Base-by-base conservation (phyloP, 2,329 filamentous ascomycete genomes). In the Aspergillus proliferans region DNA sequence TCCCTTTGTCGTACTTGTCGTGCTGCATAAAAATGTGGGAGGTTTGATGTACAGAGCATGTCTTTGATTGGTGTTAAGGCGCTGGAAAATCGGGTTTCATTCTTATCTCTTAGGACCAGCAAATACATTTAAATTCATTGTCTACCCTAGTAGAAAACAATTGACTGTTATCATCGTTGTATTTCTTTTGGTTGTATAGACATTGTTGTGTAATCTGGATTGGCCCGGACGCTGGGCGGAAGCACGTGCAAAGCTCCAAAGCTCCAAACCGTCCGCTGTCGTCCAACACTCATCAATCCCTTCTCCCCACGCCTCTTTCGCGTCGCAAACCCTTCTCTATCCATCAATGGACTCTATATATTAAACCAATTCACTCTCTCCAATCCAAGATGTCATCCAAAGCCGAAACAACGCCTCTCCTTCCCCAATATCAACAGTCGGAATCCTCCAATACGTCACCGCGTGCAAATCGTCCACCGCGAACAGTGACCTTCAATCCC, bases 401-500 rank as follows among this genome's bases (percentile, higher is more conserved):
- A 45, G 60, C 62, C 55, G 73, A 75, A 61, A 63, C 65, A 43
- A 64, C 72, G 24, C 71, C 72, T 19, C 63, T 75, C 38, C 64
- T 75, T 45, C 66, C 67, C 36, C 63, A 65, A 47, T 63, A 70
- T 36, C 48, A 55, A 47, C 62, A 64, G 39, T 51, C 55, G 38
- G 46, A 52, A 47, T 44, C 55, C 50, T 57, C 66, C 49, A 64
- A 64, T 59, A 68, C 68, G 63, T 71, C 70, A 66, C 68, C 64
- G 54, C 63, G 61, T 53, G 57, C 63, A 46, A 63, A 55, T 55
- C 67, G 68, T 51, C 58, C 64, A 33, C 59, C 66, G 49, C 67
- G 72, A 46, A 74, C 73, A 34, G 74, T 77, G 44, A 73, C 72
- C 26, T 77, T 77, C 61, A 75, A 73, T 49, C 73, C 73, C 19